Percentiles rank a stretch among this genome's conserved stretches.
Conservation (phyloP, 2,329 filamentous ascomycete genomes). For the Mollisia scopiformis region DNA sequence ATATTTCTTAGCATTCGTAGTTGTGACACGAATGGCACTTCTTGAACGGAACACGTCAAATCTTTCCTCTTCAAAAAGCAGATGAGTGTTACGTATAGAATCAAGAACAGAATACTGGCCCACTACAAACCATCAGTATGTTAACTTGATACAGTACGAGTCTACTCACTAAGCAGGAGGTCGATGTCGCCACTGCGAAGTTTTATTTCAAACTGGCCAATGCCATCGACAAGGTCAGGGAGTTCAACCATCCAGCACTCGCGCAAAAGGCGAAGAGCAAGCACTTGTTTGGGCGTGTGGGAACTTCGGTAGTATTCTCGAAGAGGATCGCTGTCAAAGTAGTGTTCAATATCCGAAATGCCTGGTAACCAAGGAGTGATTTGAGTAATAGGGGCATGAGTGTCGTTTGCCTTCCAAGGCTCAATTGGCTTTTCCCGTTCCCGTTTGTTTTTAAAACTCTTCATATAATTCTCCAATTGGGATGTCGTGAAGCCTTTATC, state of each 20-base stretch:
- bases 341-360: constrained; percentile 23
- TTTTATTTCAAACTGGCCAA: constrained; percentile 36
- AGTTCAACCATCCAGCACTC: constrained; percentile 36
- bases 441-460: constrained; percentile 9
- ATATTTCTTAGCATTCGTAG: constrained; percentile 26
- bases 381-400: constrained; percentile 16
- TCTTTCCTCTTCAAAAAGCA: constrained; percentile 25
- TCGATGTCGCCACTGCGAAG: constrained; percentile 30
- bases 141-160: neutral
- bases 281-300: constrained; percentile 33
- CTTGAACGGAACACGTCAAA: constrained; percentile 33
- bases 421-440: neutral
- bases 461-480: constrained; percentile 35
- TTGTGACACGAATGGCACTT: constrained; percentile 33
- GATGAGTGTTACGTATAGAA: constrained; percentile 25
- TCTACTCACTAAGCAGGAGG: constrained; percentile 32
- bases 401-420: constrained; percentile 2
- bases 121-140: constrained; percentile 16
- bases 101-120: constrained; percentile 26
- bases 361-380: constrained; percentile 35
- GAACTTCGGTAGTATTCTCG: constrained; percentile 31
- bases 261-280: constrained; percentile 30
- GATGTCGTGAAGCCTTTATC: constrained; percentile 33
- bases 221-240: constrained; percentile 30
- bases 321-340: constrained; percentile 27